Evolutionary conservation across 148 eudicot species (phyloP).

Genomic region (Rheum nobile): DNA sequence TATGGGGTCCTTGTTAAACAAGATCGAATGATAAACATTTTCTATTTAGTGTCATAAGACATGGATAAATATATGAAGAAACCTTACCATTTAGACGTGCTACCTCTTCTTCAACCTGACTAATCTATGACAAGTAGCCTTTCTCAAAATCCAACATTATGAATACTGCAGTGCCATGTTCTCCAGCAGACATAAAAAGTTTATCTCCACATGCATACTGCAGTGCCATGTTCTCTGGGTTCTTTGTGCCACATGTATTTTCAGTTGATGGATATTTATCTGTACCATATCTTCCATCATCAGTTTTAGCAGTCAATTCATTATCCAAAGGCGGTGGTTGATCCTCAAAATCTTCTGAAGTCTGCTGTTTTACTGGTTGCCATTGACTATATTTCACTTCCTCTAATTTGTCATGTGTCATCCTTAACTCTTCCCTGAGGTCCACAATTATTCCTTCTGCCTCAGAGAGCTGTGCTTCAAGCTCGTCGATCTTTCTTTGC

Average conservation of each 20-base stretch:
- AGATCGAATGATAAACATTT: too few species aligned
- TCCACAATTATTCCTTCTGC: conserved; percentile 52
- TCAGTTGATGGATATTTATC: not conserved
- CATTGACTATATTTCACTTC: conserved; percentile 17
- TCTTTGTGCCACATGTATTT: not conserved
- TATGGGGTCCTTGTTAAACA: too few species aligned
- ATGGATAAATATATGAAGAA: too few species aligned
- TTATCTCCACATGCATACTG: not conserved
- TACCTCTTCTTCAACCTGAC: too few species aligned
- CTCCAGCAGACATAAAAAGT: not conserved
- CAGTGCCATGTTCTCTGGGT: not conserved
- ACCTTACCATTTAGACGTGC: too few species aligned
- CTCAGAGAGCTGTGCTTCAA: conserved; percentile 56
- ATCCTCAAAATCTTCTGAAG: conserved; percentile 3
- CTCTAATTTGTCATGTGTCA: conserved; percentile 27
- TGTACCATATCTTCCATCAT: not conserved
- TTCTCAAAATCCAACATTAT: too few species aligned
- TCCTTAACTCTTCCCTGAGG: conserved; percentile 41
- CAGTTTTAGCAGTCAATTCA: not conserved
- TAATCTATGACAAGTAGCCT: too few species aligned
- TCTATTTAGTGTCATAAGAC: too few species aligned
- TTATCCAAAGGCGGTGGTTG: not conserved
- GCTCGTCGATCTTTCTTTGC: conserved; percentile 33
- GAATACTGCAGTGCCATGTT: too few species aligned
- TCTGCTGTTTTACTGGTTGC: not conserved